Base-by-base conservation (phyloP, 139 green algal genomes). In the Closterium sp. region DNA sequence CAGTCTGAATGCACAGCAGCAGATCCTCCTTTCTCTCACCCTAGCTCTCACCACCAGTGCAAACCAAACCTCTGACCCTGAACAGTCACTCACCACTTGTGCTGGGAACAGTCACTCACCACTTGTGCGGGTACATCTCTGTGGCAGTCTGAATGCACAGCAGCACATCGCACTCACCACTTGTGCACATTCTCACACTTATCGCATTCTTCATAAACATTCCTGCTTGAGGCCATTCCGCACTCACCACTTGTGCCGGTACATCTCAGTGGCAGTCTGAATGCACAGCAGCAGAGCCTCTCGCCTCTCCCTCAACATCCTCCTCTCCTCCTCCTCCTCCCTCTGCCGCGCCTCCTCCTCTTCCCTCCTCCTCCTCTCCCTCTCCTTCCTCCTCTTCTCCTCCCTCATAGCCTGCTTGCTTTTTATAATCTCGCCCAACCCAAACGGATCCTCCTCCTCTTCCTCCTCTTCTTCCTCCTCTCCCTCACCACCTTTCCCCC, bases 241-340 rank as follows among this genome's bases (percentile, higher is more conserved):
- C 90, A 31, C 90, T 90, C 62, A 93, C 91, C 91, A 93, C n/a
- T 32, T 90, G 85, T 85, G 86, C 5, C 38, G 27, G 11, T 93
- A 93, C 27, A 86, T 88, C 31, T 84, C 31, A 2, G 85, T 31
- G 27, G 91, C 91, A 3, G 45, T 84, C 31, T 86, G 22, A 29
- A 93, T 31, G 31, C 91, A 93, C 42, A 50, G 62, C 27, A 93
- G 62, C 19, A 93, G 2, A 0, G 86, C 91, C 88, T 91, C 91
- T 32, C 91, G 30, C 24, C 91, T 84, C 91, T 91, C 91, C 10
- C 32, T 22, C 31, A 90, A 27, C 86, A 93, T 29, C 29, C 91
- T 3, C 28, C 87, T n/a, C 62, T 31, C 84, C 30, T 91, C 91
- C 31, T 84, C 62, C 88, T 89, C 85, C 42, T 85, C 85, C 7